phyloP scores from a whole-genome alignment of 192 early-diverging fungal species.

The Coemansia sp. region DNA sequence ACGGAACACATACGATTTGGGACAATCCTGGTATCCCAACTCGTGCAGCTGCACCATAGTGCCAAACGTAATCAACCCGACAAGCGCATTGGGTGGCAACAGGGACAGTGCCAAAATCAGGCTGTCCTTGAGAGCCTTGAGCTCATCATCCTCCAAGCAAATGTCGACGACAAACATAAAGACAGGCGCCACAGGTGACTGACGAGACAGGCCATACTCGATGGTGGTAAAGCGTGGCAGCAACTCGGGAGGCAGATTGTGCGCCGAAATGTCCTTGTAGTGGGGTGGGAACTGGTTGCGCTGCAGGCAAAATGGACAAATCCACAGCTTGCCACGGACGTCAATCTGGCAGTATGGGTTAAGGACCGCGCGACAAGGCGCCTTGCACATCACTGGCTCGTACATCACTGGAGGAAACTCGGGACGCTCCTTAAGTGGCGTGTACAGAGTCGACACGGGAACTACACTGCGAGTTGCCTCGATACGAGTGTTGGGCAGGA shows the following conservation, averaged over 20 bases:
- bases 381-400: slow-evolving; percentile 97
- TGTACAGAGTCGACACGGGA: slow-evolving; percentile 92
- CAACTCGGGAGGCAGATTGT: slow-evolving; percentile 92
- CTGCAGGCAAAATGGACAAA: slow-evolving; percentile 97
- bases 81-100: slow-evolving; percentile 87
- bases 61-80: slow-evolving; percentile 96
- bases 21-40: slow-evolving; percentile 92
- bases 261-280: slow-evolving; percentile 92
- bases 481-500: slow-evolving; percentile 88
- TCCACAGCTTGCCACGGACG: slow-evolving; percentile 94
- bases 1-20: slow-evolving; percentile 97
- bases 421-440: slow-evolving; percentile 90
- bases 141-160: slow-evolving; percentile 92
- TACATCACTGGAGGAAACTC: slow-evolving; percentile 86
- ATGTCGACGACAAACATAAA: slow-evolving; percentile 98
- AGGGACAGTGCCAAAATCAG: slow-evolving; percentile 88
- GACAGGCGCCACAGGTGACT: slow-evolving; percentile 87
- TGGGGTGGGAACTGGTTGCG: slow-evolving; percentile 97
- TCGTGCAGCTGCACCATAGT: slow-evolving; percentile 99
- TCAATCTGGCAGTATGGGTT: slow-evolving; percentile 99
- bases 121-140: slow-evolving; percentile 94
- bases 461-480: slow-evolving; percentile 96
- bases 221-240: slow-evolving; percentile 92
- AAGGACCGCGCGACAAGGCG: slow-evolving; percentile 91
- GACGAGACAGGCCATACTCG: slow-evolving; percentile 90